A percentile compares a stretch with the other conserved stretches of the same genome.
Evolutionary conservation across 2,329 filamentous ascomycete genomes (phyloP).

Genomic region (Hypomyces perniciosus): DNA sequence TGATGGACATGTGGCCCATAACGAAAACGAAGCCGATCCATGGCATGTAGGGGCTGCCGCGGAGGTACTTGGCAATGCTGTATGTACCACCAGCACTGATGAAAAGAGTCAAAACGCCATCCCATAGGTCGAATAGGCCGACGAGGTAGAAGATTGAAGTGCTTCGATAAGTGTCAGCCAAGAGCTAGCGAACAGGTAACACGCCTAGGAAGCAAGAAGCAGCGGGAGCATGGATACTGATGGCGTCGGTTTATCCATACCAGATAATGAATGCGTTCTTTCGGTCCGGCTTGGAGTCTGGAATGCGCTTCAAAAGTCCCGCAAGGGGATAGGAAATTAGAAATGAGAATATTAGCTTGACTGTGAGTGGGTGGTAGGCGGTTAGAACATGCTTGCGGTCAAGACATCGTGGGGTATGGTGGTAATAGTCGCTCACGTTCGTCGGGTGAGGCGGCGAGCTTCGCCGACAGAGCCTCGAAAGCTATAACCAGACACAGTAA

Average conservation of each 20-base stretch:
- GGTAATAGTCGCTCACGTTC: conserved; percentile 26
- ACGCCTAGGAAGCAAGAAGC: background rate
- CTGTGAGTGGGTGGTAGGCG: conserved; percentile 39
- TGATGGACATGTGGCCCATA: conserved; percentile 92
- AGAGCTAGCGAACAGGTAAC: background rate
- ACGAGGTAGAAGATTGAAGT: conserved; percentile 86
- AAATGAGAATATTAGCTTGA: conserved; percentile 90
- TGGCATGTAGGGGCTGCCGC: conserved; percentile 85
- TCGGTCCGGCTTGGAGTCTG: conserved; percentile 72
- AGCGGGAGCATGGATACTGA: background rate
- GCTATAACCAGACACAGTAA: conserved; percentile 17
- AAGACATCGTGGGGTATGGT: background rate
- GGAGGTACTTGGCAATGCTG: conserved; percentile 72
- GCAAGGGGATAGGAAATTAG: conserved; percentile 89
- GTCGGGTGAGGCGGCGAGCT: conserved; percentile 31
- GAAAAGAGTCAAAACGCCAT: conserved; percentile 69
- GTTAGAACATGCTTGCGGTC: background rate
- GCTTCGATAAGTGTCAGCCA: conserved; percentile 32
- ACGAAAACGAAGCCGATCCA: conserved; percentile 92
- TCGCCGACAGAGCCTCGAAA: conserved; percentile 29
- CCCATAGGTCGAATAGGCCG: conserved; percentile 89
- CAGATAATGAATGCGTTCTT: conserved; percentile 86
- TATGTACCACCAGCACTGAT: conserved; percentile 78
- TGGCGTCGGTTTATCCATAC: conserved; percentile 36
- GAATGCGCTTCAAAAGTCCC: conserved; percentile 80